Evolutionary conservation across 2,329 filamentous ascomycete genomes (phyloP).

Genomic region (Fusarium globosum): DNA sequence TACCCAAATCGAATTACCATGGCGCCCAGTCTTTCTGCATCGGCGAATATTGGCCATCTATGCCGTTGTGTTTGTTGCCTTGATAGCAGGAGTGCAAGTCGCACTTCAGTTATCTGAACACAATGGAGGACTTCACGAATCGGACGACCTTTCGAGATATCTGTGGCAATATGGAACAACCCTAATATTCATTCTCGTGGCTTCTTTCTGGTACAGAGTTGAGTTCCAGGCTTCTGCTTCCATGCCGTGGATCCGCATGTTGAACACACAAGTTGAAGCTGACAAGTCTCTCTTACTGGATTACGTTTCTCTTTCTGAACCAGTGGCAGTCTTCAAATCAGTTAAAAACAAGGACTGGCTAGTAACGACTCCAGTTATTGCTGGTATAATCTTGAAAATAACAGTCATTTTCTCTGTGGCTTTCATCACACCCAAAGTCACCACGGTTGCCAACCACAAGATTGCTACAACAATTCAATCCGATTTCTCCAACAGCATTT

Average conservation of each 20-base stretch:
- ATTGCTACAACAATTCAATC: slow-evolving; percentile 44
- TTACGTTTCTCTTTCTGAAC: slow-evolving; percentile 48
- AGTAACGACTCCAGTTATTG: slow-evolving; percentile 43
- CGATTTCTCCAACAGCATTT: slow-evolving; percentile 45
- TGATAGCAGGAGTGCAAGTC: slow-evolving; percentile 47
- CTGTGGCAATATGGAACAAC: slow-evolving; percentile 53
- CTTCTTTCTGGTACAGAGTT: slow-evolving; percentile 51
- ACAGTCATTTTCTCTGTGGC: slow-evolving; percentile 52
- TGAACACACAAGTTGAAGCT: slow-evolving; percentile 43
- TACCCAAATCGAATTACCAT: slow-evolving; percentile 47
- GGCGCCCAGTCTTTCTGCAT: slow-evolving; percentile 52
- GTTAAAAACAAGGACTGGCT: slow-evolving; percentile 50
- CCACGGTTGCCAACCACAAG: slow-evolving; percentile 41
- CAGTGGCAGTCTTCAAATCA: slow-evolving; percentile 45
- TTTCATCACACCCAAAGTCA: slow-evolving; percentile 49
- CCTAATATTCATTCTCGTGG: slow-evolving; percentile 48
- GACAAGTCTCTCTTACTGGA: slow-evolving; percentile 53
- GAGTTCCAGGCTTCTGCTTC: slow-evolving; percentile 53
- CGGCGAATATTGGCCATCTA: slow-evolving; percentile 48
- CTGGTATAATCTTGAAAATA: slow-evolving; percentile 49
- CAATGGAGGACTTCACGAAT: slow-evolving; percentile 46
- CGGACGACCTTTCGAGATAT: slow-evolving; percentile 45
- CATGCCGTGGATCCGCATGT: slow-evolving; percentile 54
- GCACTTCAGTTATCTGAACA: slow-evolving; percentile 47
- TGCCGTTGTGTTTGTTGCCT: slow-evolving; percentile 43